Evolutionary conservation across 768 basidiomycete genomes (phyloP).

Genomic region (Leccinum variicolor): DNA sequence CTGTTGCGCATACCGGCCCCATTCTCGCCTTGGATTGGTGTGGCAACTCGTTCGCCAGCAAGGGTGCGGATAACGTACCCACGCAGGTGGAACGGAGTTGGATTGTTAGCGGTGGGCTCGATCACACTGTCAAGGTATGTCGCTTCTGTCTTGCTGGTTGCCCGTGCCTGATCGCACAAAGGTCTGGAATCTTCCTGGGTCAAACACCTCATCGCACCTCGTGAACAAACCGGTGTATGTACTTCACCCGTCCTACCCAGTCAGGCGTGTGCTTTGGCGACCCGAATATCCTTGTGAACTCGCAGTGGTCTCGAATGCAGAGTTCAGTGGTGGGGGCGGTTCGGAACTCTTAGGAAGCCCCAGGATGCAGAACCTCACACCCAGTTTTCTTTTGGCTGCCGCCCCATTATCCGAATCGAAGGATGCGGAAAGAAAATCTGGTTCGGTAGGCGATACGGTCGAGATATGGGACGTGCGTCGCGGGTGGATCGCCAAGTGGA

Average conservation of each 20-base stretch:
- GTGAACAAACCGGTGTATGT: slow-evolving; percentile 64
- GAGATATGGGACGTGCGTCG: slow-evolving; percentile 88
- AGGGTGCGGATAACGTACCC: slow-evolving; percentile 10
- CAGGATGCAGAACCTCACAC: slow-evolving; percentile 23
- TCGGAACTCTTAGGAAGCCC: slow-evolving; percentile 25
- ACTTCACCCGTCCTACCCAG: slow-evolving; percentile 70
- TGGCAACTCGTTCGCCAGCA: slow-evolving; percentile 26
- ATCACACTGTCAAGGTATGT: slow-evolving; percentile 71
- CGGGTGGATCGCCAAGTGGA: slow-evolving; percentile 82
- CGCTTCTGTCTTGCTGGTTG: not conserved
- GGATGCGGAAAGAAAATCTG: slow-evolving; percentile 11
- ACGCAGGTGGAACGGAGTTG: slow-evolving; percentile 47
- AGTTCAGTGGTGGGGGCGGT: slow-evolving; percentile 38
- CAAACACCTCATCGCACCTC: slow-evolving; percentile 46
- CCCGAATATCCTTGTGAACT: slow-evolving; percentile 75
- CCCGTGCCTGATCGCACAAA: slow-evolving; percentile 23
- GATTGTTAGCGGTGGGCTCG: slow-evolving; percentile 77
- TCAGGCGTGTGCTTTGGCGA: slow-evolving; percentile 74
- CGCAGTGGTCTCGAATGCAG: slow-evolving; percentile 65
- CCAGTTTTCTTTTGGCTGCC: slow-evolving; percentile 19
- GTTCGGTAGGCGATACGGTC: slow-evolving; percentile 49
- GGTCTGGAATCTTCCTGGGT: slow-evolving; percentile 66
- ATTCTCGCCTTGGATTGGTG: slow-evolving; percentile 78
- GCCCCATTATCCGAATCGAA: slow-evolving; percentile 12
- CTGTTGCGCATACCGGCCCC: slow-evolving; percentile 69